Conservation (phyloP, 768 basidiomycete genomes). For the Mycena pura region DNA sequence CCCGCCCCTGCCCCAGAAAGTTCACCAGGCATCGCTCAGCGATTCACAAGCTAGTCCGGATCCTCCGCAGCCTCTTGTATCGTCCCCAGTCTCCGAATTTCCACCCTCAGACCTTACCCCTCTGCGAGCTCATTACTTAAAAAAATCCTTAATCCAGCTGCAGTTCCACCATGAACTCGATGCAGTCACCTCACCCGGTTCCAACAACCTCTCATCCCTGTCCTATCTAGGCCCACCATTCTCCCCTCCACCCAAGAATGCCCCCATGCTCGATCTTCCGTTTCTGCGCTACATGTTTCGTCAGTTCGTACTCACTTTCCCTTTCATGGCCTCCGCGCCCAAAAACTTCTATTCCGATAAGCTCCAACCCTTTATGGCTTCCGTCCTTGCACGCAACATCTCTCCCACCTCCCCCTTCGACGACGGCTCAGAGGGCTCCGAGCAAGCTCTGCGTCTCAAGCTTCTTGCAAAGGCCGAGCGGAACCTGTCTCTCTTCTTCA, state of each 20-base stretch:
- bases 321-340: slow-evolving; percentile 90
- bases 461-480: slow-evolving; percentile 83
- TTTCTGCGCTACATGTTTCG: slow-evolving; percentile 90
- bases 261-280: slow-evolving; percentile 74
- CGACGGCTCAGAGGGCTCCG: slow-evolving; percentile 55
- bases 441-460: slow-evolving; percentile 68
- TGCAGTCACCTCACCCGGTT: slow-evolving; percentile 58
- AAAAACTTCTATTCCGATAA: slow-evolving; percentile 93
- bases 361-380: slow-evolving; percentile 91
- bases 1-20: no score
- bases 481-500: slow-evolving; percentile 81
- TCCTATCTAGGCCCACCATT: slow-evolving; percentile 93
- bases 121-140: slow-evolving; percentile 95
- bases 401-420: slow-evolving; percentile 66
- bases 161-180: slow-evolving; percentile 85
- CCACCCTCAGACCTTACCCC: slow-evolving; percentile 65
- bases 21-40: no score
- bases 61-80: slow-evolving; percentile 1
- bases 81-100: slow-evolving; percentile 22
- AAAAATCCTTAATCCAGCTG: slow-evolving; percentile 91
- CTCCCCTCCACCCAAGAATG: slow-evolving; percentile 66
- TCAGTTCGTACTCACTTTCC: slow-evolving; percentile 93
- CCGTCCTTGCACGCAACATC: slow-evolving; percentile 81
- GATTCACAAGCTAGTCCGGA: no score
- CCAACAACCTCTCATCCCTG: slow-evolving; percentile 65